Evolutionary conservation across 495 filamentous ascomycete genomes (phyloP).

Genomic region (Podospora pseudocomata): DNA sequence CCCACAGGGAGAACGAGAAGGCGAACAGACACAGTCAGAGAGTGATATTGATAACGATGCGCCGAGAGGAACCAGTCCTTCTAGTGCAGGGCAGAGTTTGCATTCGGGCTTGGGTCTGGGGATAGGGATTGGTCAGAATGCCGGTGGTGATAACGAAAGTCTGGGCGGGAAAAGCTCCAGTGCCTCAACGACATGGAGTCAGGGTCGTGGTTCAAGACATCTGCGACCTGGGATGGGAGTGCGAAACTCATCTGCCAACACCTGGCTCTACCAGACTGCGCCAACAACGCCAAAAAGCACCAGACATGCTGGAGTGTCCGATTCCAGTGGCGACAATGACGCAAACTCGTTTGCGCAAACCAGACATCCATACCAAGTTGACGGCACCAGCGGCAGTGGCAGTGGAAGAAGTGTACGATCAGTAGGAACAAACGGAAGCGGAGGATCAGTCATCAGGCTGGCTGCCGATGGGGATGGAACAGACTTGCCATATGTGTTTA

Average conservation of each 20-base stretch:
- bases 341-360: constrained; percentile 44
- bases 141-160: background rate
- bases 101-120: background rate
- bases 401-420: constrained; percentile 36
- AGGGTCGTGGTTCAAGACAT: background rate
- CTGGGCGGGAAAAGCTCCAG: background rate
- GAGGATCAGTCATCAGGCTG: constrained; percentile 37
- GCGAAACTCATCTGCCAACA: constrained; percentile 38
- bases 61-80: constrained; percentile 29
- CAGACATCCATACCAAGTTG: constrained; percentile 31
- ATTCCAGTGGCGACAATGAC: constrained; percentile 22
- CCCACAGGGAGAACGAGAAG: background rate
- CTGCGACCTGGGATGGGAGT: constrained; percentile 27
- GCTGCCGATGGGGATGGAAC: constrained; percentile 35
- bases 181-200: background rate
- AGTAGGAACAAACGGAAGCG: background rate
- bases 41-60: constrained; percentile 51
- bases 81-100: constrained; percentile 21
- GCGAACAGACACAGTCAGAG: constrained; percentile 28
- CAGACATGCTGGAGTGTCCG: constrained; percentile 30
- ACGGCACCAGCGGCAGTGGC: constrained; percentile 29
- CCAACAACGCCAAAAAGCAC: constrained; percentile 50
- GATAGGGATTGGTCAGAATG: background rate
- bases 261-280: constrained; percentile 46
- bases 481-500: constrained; percentile 44